Conservation (phyloP, 306 rosid species). For the Sesbania bispinosa region DNA sequence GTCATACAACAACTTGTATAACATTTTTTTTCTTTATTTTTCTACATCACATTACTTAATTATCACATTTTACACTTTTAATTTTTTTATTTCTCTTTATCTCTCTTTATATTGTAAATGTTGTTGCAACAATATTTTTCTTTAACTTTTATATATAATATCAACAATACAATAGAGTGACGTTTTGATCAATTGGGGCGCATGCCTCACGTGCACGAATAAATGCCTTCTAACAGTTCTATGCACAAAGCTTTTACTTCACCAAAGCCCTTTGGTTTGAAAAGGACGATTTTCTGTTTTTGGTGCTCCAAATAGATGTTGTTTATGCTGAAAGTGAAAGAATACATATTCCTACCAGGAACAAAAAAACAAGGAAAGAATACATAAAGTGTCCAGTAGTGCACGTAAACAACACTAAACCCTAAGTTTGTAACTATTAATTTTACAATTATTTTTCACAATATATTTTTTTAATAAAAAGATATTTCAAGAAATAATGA, state of each 20-base stretch:
- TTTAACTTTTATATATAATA: neutral
- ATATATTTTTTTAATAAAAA: no score
- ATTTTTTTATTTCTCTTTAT: no score
- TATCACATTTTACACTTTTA: no score
- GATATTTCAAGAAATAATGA: no score
- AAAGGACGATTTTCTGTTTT: neutral
- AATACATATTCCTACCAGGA: neutral
- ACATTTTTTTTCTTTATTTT: no score
- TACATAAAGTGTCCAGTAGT: neutral
- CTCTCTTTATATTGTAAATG: no score
- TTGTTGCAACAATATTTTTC: no score
- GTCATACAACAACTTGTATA: no score
- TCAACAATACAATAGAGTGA: neutral
- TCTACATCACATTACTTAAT: no score
- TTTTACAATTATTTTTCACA: no score
- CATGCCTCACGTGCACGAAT: slow-evolving; percentile 35
- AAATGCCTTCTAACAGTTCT: slow-evolving; percentile 7
- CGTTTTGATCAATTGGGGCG: slow-evolving; percentile 2
- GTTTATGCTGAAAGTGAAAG: neutral
- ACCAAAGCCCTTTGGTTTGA: neutral
- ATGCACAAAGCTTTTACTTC: slow-evolving; percentile 31
- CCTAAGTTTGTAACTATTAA: no score
- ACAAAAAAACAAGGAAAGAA: neutral
- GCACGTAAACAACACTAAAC: no score
- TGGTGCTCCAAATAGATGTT: neutral